Conservation (phyloP, 345 rosid species). For the Hypericum androsaemum region DNA sequence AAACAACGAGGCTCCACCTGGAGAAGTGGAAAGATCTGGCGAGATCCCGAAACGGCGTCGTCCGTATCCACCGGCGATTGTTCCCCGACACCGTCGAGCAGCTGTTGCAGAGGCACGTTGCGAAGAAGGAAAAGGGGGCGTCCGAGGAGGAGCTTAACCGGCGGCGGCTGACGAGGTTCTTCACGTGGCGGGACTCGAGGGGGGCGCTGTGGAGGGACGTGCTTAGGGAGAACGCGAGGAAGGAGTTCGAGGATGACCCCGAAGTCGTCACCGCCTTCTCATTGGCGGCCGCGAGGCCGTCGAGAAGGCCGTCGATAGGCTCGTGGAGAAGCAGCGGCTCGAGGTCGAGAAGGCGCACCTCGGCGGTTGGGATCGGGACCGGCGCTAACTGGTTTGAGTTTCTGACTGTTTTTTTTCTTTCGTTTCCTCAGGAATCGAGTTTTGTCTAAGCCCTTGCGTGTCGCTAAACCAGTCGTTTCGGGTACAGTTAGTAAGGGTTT, state of each 20-base stretch:
- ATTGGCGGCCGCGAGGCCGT: conserved; percentile 81
- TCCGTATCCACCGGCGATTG: conserved; percentile 8
- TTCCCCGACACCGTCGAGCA: conserved; percentile 64
- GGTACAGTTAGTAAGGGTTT: too few species aligned
- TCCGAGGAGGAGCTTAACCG: conserved; percentile 41
- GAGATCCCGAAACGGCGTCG: background rate
- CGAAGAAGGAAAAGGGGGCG: conserved; percentile 34
- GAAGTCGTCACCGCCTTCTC: conserved; percentile 61
- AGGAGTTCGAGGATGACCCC: conserved; percentile 82
- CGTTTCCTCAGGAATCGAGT: background rate
- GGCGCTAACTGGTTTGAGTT: background rate
- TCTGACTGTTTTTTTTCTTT: background rate
- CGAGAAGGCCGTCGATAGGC: conserved; percentile 56
- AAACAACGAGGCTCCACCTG: conserved; percentile 31
- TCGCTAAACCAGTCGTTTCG: too few species aligned
- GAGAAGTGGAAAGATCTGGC: conserved; percentile 37
- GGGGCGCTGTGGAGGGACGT: conserved; percentile 72
- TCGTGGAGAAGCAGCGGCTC: conserved; percentile 63
- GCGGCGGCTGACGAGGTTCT: conserved; percentile 62
- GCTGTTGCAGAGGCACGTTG: conserved; percentile 63
- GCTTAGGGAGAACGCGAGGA: conserved; percentile 70
- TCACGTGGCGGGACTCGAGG: conserved; percentile 61
- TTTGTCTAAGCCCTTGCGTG: background rate
- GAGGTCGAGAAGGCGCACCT: conserved; percentile 44
- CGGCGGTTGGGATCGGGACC: conserved; percentile 11